A percentile compares a stretch with the other conserved stretches of the same genome.
These are phyloP conservation scores for Mallotus japonicus DNA, from an alignment of 441 rosid species.

Conservation along the genomic window DNA sequence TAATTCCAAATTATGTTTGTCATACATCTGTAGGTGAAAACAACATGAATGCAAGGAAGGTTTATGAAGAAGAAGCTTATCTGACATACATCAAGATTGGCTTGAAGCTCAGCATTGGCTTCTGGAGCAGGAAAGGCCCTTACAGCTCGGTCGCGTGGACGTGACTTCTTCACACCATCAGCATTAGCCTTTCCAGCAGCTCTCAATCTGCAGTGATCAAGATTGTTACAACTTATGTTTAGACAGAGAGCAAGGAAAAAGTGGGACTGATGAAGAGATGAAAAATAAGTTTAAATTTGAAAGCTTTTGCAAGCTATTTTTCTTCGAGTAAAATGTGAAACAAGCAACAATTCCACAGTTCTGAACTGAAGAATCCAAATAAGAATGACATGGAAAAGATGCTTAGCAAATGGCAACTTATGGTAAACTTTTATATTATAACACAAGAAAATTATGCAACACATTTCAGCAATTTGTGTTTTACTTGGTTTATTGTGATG, in stretches of 20 bases:
- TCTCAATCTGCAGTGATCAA: conserved; percentile 52
- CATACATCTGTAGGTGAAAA: background rate
- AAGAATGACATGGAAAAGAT: background rate
- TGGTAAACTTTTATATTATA: background rate
- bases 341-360: no score
- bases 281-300: background rate
- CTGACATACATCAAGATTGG: conserved; percentile 79
- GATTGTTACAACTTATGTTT: conserved; percentile 21
- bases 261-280: no score
- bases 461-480: conserved; percentile 1
- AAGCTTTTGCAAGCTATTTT: background rate
- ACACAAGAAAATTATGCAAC: background rate
- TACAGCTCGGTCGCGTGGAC: conserved; percentile 65
- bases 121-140: conserved; percentile 82
- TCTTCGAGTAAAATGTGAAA: no score
- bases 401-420: background rate
- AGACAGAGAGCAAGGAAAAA: background rate
- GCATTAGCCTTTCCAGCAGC: conserved; percentile 67
- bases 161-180: conserved; percentile 62
- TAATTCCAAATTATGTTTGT: background rate
- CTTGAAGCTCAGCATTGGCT: conserved; percentile 94
- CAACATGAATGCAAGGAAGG: background rate
- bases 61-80: conserved; percentile 16
- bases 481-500: background rate
- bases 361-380: background rate